These are phyloP conservation scores for Pseudopyricularia javanii DNA, from an alignment of 2,329 filamentous ascomycete species.

Conservation along the genomic window DNA sequence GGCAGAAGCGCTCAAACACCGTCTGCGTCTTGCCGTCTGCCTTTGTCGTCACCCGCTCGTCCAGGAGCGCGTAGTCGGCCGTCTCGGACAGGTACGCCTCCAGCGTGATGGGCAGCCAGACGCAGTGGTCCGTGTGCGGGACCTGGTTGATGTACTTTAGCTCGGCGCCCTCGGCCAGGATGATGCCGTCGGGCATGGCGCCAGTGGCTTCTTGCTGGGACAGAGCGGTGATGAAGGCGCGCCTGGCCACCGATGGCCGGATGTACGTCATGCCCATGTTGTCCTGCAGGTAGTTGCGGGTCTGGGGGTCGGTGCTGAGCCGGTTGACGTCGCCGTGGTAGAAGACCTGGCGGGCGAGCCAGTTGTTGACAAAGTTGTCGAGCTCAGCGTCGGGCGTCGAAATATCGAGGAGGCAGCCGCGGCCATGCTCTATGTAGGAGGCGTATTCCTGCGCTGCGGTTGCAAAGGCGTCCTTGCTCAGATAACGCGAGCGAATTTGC, in stretches of 20 bases:
- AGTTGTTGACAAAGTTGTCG: constrained; percentile 47
- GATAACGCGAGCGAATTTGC: constrained; percentile 30
- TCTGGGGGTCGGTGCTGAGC: constrained; percentile 45
- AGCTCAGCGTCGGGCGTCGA: constrained; percentile 40
- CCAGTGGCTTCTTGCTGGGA: constrained; percentile 40
- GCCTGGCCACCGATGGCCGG: constrained; percentile 33
- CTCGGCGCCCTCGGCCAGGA: constrained; percentile 38
- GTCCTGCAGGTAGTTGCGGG: constrained; percentile 46
- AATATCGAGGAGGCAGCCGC: constrained; percentile 34
- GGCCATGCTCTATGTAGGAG: constrained; percentile 34
- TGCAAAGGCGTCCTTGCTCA: constrained; percentile 34
- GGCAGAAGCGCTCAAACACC: constrained; percentile 39
- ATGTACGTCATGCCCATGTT: constrained; percentile 50
- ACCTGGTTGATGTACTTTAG: constrained; percentile 50
- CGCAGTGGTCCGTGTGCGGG: constrained; percentile 47
- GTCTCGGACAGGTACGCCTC: constrained; percentile 44
- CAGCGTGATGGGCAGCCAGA: constrained; percentile 42
- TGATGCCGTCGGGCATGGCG: constrained; percentile 45
- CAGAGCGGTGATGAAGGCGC: constrained; percentile 34
- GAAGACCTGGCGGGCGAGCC: constrained; percentile 43
- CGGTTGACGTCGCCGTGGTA: constrained; percentile 49
- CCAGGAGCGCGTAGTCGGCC: constrained; percentile 35
- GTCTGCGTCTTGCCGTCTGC: constrained; percentile 33
- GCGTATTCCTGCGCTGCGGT: constrained; percentile 33
- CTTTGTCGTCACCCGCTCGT: constrained; percentile 26